Evolutionary conservation across 139 green algal genomes (phyloP), one percentile per base, ranked within the genome.

Genomic region (Edaphochlamys debaryana): DNA sequence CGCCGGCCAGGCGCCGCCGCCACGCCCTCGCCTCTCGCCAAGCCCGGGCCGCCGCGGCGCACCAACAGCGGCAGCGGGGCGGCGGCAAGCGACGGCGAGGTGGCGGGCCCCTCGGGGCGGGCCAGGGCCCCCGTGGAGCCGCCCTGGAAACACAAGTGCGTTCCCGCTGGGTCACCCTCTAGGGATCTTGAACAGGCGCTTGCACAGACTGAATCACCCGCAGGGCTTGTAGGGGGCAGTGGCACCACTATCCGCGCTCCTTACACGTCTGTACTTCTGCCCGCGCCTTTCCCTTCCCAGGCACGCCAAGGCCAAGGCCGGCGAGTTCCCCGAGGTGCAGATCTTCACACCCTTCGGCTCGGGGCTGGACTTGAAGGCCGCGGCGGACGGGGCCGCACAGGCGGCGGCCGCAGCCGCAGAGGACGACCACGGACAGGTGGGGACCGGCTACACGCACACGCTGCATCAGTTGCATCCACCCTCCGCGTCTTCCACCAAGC

Each of bases 301-400:
- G 73, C 73, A 68, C 54, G 30, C 37, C 7, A 22, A 37, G 30
- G 41, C 29, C 69, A 69, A 80, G 66, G n/a, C 66, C 22, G 15
- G 15, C 22, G 70, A 66, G 11, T 81, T 87, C 40, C 81, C 81
- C 3, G 81, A 67, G 27, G 81, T 87, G 17, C 71, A 87, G 37
- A 87, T 87, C 62, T 87, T 78, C 72, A 87, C 81, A n/a, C 81
- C 81, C 9, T 87, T 82, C 42, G 81, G 81, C 62, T 68, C 56
- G 17, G 71, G 60, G 22, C 9, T 63, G 1, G 58, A 30, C 2
- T 25, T 11, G 17, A 11, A 27, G 20, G 58, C 50, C 50, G 8
- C 50, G 20, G 50, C 23, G 20, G 25, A 19, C 6, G 72, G 25
- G 30, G 45, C n/a, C 3, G 23, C 68, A 27, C 25, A 69, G 8